phyloP scores from a whole-genome alignment of 352 stramenopile genomes.

The Pythium dissimile region DNA sequence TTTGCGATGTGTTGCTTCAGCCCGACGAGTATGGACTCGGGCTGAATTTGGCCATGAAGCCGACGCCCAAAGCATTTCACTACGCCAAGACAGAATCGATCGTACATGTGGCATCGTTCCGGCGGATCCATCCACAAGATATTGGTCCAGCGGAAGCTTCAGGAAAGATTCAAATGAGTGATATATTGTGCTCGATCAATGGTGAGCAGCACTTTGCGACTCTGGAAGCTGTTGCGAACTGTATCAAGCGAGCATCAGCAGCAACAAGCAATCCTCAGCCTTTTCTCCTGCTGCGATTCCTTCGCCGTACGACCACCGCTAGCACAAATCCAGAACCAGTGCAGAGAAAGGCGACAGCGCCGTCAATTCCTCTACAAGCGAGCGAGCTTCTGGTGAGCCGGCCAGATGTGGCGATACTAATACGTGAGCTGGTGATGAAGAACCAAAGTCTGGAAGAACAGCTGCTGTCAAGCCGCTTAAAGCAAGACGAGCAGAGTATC shows the following conservation, averaged over 20 bases:
- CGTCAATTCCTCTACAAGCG: too few relatives aligned
- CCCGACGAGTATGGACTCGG: constrained; percentile 42
- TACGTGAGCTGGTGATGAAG: constrained; percentile 36
- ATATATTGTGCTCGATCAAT: constrained; percentile 42
- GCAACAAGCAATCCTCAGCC: not conserved
- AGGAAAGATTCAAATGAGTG: constrained; percentile 37
- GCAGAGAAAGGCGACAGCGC: too few relatives aligned
- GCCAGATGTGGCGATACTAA: constrained; percentile 22
- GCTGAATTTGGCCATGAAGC: constrained; percentile 28
- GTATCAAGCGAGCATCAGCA: constrained; percentile 7
- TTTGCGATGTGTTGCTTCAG: constrained; percentile 47
- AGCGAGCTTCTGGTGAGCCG: not conserved
- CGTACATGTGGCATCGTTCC: constrained; percentile 44
- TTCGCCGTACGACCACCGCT: constrained; percentile 8
- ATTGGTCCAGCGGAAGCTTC: constrained; percentile 46
- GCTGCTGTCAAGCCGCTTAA: constrained; percentile 42
- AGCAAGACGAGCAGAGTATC: constrained; percentile 55
- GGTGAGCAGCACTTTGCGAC: constrained; percentile 30
- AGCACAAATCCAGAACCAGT: not conserved
- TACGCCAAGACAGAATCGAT: not conserved
- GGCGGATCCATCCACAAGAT: constrained; percentile 30
- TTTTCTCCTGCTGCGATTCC: constrained; percentile 40
- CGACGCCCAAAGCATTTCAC: not conserved
- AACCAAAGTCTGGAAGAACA: constrained; percentile 51
- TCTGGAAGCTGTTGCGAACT: constrained; percentile 22